Evolutionary conservation across 1,284 basidiomycete species (phyloP), one percentile per base, ranked within the genome.

Genomic region (Leccinum insolens): DNA sequence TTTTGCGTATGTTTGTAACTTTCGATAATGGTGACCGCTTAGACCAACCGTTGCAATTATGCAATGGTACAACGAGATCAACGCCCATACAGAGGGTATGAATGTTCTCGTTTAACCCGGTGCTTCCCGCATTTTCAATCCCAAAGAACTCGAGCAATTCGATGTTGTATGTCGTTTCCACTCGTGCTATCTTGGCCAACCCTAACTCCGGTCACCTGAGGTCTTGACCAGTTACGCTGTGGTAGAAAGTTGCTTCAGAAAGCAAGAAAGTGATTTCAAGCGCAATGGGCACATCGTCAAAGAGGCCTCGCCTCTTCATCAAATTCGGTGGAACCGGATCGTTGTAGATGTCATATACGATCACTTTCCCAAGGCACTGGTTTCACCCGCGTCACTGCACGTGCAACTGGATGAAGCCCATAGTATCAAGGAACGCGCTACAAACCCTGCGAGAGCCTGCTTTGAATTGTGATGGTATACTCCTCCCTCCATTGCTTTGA

Each of bases 61-160:
- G 91, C 97, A 99, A 82, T 99, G 98, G 98, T 89, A 90, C 73
- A 95, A 97, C 78, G 98, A 99, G 79, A 95, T 99, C 67, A 89
- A 89, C 46, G 81, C 89, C 0, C 94, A 95, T 73, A 93, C 94
- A 0, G 86, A 91, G 69, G 89, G 90, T 8, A 82, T 95, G 75
- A 89, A 89, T 64, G 93, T 97, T 34, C 88, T 93, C 57, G 87
- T 99, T 15, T 99, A 95, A 95, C 97, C 99, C 77, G 98, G 98
- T 22, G 80, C 87, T 3, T 86, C 88, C 15, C 86, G 93, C 37
- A 85, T 89, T 70, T 84, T 84, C 1, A 83, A 94, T 71, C 76
- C 83, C 22, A 84, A 87, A 66, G 88, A 92, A 74, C 83, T 99
- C 52, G 84, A 89, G 81, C 91, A 95, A 78, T 94, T 88, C 73